Base-by-base conservation (phyloP, 163 green algal genomes). In the Scenedesmus sp. region DNA sequence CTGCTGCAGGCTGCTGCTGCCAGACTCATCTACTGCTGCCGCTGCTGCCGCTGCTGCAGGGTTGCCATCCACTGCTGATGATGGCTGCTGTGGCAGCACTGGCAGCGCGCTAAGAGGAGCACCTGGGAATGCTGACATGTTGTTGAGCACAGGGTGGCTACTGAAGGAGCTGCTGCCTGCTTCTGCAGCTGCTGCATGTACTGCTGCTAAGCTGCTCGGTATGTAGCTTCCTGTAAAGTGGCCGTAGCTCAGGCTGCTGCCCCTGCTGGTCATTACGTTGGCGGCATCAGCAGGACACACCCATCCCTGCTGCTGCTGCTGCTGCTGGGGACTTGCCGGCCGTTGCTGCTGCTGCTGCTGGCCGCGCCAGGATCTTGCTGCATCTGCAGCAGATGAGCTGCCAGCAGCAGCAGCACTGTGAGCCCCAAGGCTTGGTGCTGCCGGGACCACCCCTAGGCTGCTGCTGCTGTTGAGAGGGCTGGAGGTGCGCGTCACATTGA, bases 261-360 rank as follows among this genome's bases (percentile, higher is more conserved):
- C 16, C 6, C 3, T 13, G 26, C 16, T 79, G 4, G 54, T 64
- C 12, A 79, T 23, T 3, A 84, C 46, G 12, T 84, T 84, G 34
- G 76, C 34, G 12, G 76, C 76, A 59, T 23, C 34, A 59, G 76
- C 76, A 84, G 34, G 34, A 59, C 34, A 20, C 26, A 59, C 34
- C 9, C 23, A 10, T 20, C 34, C 34, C 76, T 84, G 76, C 76
- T 59, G 34, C 76, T 84, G 76, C 76, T 60, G 76, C 76, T 60
- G 76, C 74, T 7, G n/a, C 85, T 83, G 52, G 10, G 46, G 64
- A 55, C 7, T 62, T 1, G 15, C 1, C 4, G 54, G 60, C n/a
- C 18, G 81, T 54, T 46, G 81, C 81, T 64, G 81, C 81, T 86
- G 52, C 52, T 86, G 81, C 81, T 86, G 81, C 81, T 59, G 76